Evolutionary conservation across 1,284 basidiomycete genomes (phyloP).

Genomic region (Athelia psychrophila): DNA sequence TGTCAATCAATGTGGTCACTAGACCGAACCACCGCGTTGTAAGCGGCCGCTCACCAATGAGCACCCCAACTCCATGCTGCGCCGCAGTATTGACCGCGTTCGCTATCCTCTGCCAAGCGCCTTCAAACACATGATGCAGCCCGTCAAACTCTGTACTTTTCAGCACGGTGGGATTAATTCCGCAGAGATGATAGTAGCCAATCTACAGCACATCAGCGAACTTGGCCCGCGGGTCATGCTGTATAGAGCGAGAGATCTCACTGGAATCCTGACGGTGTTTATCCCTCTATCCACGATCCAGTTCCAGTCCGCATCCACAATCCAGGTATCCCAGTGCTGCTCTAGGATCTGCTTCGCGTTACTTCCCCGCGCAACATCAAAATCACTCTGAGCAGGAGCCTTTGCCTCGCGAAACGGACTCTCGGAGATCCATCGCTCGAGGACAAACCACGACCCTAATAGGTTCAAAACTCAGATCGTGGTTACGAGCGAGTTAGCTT

Average conservation of each 20-base stretch:
- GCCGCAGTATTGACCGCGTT: constrained; percentile 64
- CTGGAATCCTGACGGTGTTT: constrained; percentile 83
- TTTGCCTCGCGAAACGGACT: constrained; percentile 52
- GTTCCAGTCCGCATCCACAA: constrained; percentile 65
- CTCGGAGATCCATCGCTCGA: constrained; percentile 73
- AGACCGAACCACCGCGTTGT: too few relatives aligned
- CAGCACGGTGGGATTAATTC: constrained; percentile 59
- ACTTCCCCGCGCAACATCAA: constrained; percentile 68
- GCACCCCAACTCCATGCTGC: constrained; percentile 69
- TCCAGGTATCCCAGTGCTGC: constrained; percentile 81
- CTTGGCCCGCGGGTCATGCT: background rate
- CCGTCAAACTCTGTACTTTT: constrained; percentile 72
- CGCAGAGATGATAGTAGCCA: constrained; percentile 74
- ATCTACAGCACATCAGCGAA: constrained; percentile 46
- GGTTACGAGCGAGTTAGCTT: constrained; percentile 1
- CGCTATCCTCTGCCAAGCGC: constrained; percentile 75
- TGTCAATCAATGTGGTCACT: constrained; percentile 20
- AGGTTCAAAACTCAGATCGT: constrained; percentile 1
- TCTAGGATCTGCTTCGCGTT: constrained; percentile 66
- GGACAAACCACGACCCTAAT: constrained; percentile 73
- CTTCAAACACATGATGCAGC: constrained; percentile 56
- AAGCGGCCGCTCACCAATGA: constrained; percentile 53
- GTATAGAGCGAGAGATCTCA: constrained; percentile 32
- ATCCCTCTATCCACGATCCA: constrained; percentile 77
- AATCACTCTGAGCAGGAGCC: constrained; percentile 64